Percentiles rank a stretch among this genome's conserved stretches.
These are phyloP conservation scores for Suillus subalutaceus DNA, from an alignment of 768 basidiomycete species.

Conservation along the genomic window DNA sequence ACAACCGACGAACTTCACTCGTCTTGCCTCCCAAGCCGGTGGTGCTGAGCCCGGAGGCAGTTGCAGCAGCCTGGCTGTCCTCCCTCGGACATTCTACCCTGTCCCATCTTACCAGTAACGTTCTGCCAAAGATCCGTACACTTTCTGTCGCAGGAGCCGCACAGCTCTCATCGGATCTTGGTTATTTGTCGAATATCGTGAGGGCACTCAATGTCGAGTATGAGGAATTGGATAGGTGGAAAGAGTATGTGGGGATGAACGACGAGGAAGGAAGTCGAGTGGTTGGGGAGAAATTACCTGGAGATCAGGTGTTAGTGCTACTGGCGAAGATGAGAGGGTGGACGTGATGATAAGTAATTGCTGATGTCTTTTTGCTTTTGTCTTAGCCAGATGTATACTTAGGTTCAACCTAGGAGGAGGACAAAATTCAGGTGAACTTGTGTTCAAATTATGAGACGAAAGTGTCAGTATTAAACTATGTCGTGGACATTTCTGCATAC, in stretches of 20 bases:
- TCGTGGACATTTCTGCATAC: neutral
- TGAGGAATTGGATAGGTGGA: constrained; percentile 81
- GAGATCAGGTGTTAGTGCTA: constrained; percentile 20
- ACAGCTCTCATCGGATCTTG: constrained; percentile 86
- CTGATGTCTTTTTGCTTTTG: neutral
- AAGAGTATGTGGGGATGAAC: constrained; percentile 63
- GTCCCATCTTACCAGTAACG: constrained; percentile 64
- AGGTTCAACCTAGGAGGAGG: neutral
- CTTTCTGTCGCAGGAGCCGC: constrained; percentile 71
- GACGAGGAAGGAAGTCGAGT: constrained; percentile 42
- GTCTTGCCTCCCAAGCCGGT: constrained; percentile 35
- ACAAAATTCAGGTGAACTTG: neutral
- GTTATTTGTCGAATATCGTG: constrained; percentile 89
- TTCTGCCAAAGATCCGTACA: constrained; percentile 72
- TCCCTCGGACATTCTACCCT: constrained; percentile 86
- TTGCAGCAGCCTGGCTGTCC: constrained; percentile 89
- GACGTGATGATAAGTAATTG: constrained; percentile 10
- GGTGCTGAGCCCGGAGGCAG: constrained; percentile 69
- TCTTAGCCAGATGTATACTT: neutral
- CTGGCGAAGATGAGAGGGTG: constrained; percentile 39
- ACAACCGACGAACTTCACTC: constrained; percentile 47
- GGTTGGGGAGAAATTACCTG: constrained; percentile 21
- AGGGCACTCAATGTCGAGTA: constrained; percentile 88
- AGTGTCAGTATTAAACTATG: constrained; percentile 12
- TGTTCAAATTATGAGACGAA: constrained; percentile 14